Base-by-base conservation (phyloP, 441 rosid genomes). In the Arabidopsis lyrata region DNA sequence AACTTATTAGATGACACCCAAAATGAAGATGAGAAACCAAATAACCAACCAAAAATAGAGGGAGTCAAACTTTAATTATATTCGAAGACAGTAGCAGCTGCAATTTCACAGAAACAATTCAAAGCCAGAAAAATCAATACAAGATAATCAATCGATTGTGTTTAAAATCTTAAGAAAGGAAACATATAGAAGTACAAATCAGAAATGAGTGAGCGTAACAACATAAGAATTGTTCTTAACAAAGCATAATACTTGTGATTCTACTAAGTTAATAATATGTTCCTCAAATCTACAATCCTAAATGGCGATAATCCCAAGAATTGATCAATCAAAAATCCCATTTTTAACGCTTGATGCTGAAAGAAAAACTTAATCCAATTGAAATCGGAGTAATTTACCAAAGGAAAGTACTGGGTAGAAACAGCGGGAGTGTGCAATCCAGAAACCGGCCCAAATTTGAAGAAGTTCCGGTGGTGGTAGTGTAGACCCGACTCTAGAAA, bases 401-500 rank as follows among this genome's bases (percentile, higher is more conserved):
- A 81, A 5, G 97, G 95, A 78, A 86, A 72, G 73, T 72, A 39
- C 50, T 91, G 93, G 8, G 83, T 84, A 32, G 84, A 74, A 58
- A 93, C 97, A 3, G 75, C 47, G 0, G 97, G 98, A 70, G 96
- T 88, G 3, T 87, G 70, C 63, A 70, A 74, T 86, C 89, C 77
- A 93, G 79, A 86, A 93, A 93, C 77, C 91, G 87, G 73, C 87
- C 91, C 83, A 91, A 83, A 83, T 91, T 93, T 9, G 96, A 81
- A 16, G 72, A 77, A 64, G 64, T 65, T 15, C 48, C 32, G 5
- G 63, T 15, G 59, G 57, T 57, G n/a, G 55, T 32, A 1, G 35
- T 32, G 3, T 16, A 27, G 68, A 67, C 73, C 82, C 78, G 75
- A 62, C 67, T 56, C 6, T 87, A 80, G 4, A 80, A 71, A 31